Evolutionary conservation across 805 yeast genomes (phyloP).

Genomic region (Vanderwaltozyma tropicalis): DNA sequence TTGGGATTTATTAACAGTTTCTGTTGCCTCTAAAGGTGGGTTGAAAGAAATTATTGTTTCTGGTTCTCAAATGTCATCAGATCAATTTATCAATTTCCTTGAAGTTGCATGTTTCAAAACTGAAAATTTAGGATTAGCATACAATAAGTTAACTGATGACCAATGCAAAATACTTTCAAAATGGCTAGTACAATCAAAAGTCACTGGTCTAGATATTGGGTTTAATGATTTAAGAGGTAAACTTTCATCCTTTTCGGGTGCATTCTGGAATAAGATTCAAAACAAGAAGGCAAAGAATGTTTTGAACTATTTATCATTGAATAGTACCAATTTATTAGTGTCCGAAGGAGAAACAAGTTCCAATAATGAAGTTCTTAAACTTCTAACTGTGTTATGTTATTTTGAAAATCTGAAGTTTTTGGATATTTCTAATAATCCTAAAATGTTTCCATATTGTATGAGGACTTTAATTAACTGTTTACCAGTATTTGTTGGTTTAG

Average conservation of each 20-base stretch:
- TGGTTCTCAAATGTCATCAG: conserved; percentile 59
- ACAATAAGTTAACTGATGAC: conserved; percentile 49
- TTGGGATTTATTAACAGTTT: conserved; percentile 72
- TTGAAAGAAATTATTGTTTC: conserved; percentile 70
- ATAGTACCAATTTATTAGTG: conserved; percentile 51
- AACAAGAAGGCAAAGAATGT: conserved; percentile 19
- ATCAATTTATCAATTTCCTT: conserved; percentile 51
- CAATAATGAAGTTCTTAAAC: conserved; percentile 22
- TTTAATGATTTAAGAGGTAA: conserved; percentile 55
- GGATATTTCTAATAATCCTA: conserved; percentile 70
- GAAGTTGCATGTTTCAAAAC: conserved; percentile 50
- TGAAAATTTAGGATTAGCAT: conserved; percentile 65
- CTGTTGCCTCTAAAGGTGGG: conserved; percentile 65
- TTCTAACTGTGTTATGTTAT: conserved; percentile 41
- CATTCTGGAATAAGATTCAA: conserved; percentile 17
- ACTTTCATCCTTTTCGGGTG: conserved; percentile 20
- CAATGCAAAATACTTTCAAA: conserved; percentile 51
- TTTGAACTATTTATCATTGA: conserved; percentile 47
- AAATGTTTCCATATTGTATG: conserved; percentile 51
- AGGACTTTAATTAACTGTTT: conserved; percentile 45
- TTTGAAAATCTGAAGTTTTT: conserved; percentile 55
- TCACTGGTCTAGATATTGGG: conserved; percentile 72
- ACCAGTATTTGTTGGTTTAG: conserved; percentile 57
- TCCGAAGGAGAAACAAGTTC: conserved; percentile 33
- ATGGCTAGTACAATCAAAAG: conserved; percentile 41